Evolutionary conservation across 1,284 basidiomycete species (phyloP), one percentile per base, ranked within the genome.

Genomic region (Spongispora temasekensis): DNA sequence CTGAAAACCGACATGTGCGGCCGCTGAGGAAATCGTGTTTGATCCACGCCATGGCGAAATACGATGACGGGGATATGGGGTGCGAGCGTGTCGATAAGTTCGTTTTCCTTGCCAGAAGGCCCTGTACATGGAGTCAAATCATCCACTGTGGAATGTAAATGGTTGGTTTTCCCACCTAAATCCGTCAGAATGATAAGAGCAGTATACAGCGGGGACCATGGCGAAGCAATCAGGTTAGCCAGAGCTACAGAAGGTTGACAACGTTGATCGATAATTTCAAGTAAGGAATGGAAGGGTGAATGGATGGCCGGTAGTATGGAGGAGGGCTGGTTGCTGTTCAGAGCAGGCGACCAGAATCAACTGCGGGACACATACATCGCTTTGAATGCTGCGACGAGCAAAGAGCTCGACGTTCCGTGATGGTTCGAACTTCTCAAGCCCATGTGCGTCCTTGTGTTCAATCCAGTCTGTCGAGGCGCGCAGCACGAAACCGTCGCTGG

Each of bases 401-500:
- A 84, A 65, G 37, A 89, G 78, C 68, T 88, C 84, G 15, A 90
- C 75, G 65, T 90, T 90, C 62, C 80, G 77, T 23, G 80, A 76
- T 8, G 87, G 83, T 66, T 88, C 87, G 52, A 83, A 83, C 59
- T 80, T 83, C 68, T 90, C 87, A 3, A 87, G 77, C 0, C 86
- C 87, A 65, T 88, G 84, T 3, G 77, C 78, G 69, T 88, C 86
- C 30, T 76, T 78, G 65, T 86, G 85, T 67, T 88, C 86, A 15
- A 86, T 73, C 89, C 88, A 90, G 68, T 87, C 82, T 6, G 88
- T 89, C 2, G 86, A 88, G 7, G 86, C 86, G 27, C 76, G 78
- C 28, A 86, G 67, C 28, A 84, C 71, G 48, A 68, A 71, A 37
- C 73, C 77, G 30, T 76, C 68, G 19, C 75, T 76, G 30, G 74